Evolutionary conservation across 2,329 filamentous ascomycete species (phyloP).

Genomic region (Hymenoscyphus linearis): DNA sequence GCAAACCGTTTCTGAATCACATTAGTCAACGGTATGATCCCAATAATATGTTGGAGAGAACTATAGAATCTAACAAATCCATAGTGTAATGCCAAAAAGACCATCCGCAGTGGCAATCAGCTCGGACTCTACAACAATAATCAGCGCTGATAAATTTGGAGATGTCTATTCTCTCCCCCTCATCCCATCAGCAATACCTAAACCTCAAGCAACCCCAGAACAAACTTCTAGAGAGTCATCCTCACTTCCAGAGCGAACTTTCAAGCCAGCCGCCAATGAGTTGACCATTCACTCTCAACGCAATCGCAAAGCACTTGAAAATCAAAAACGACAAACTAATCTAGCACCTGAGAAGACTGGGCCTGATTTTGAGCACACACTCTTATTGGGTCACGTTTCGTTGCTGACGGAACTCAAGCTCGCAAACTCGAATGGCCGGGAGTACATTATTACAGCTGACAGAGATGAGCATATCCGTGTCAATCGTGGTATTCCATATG

Average conservation of each 20-base stretch:
- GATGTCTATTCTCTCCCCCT: slow-evolving; percentile 90
- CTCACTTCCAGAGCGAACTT: slow-evolving; percentile 28
- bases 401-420: slow-evolving; percentile 76
- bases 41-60: neutral
- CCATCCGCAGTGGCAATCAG: slow-evolving; percentile 72
- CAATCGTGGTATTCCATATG: slow-evolving; percentile 73
- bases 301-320: slow-evolving; percentile 54
- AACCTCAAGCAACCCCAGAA: slow-evolving; percentile 9
- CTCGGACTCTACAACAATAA: slow-evolving; percentile 63
- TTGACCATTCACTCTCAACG: slow-evolving; percentile 60
- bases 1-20: slow-evolving; percentile 45
- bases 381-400: slow-evolving; percentile 89
- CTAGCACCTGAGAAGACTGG: slow-evolving; percentile 27
- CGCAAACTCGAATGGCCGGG: slow-evolving; percentile 46
- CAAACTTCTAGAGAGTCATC: slow-evolving; percentile 13
- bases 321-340: slow-evolving; percentile 47
- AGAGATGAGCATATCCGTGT: slow-evolving; percentile 83
- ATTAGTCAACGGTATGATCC: slow-evolving; percentile 63
- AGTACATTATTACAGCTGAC: slow-evolving; percentile 62
- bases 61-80: slow-evolving; percentile 4
- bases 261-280: slow-evolving; percentile 49
- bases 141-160: slow-evolving; percentile 92
- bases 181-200: slow-evolving; percentile 33
- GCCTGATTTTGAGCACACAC: slow-evolving; percentile 63
- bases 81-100: slow-evolving; percentile 76